Conservation (phyloP, 768 basidiomycete species). For the Lactarius sp. region DNA sequence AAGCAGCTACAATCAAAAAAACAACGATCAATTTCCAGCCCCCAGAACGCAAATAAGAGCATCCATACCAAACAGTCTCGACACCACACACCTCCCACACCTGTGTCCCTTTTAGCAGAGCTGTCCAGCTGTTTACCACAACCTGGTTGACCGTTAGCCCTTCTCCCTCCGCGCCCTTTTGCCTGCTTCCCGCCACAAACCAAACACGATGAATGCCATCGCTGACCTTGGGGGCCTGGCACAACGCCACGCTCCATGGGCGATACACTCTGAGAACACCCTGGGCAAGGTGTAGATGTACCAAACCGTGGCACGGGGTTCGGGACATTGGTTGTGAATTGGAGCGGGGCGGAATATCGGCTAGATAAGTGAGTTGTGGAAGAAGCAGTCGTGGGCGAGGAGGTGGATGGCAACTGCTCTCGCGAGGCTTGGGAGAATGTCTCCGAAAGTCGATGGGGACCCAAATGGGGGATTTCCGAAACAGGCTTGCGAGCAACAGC, state of each 20-base stretch:
- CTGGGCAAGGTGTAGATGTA: slow-evolving; percentile 60
- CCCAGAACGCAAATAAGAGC: not conserved
- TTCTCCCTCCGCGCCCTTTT: slow-evolving; percentile 39
- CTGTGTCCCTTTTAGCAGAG: slow-evolving; percentile 66
- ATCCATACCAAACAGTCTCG: slow-evolving; percentile 66
- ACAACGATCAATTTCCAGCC: slow-evolving; percentile 3
- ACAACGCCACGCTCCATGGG: slow-evolving; percentile 85
- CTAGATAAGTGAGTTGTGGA: slow-evolving; percentile 34
- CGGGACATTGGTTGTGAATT: slow-evolving; percentile 36
- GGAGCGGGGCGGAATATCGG: slow-evolving; percentile 39
- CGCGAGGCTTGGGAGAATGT: not conserved
- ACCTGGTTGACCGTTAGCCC: slow-evolving; percentile 58
- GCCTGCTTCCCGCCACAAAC: slow-evolving; percentile 71
- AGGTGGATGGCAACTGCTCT: slow-evolving; percentile 25
- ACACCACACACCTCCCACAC: slow-evolving; percentile 70
- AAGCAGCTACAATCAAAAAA: slow-evolving; percentile 42
- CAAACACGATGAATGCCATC: slow-evolving; percentile 75
- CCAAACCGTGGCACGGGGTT: slow-evolving; percentile 51
- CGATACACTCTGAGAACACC: slow-evolving; percentile 67
- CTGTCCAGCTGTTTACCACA: slow-evolving; percentile 83
- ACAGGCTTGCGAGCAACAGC: slow-evolving; percentile 33
- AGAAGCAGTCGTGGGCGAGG: slow-evolving; percentile 25
- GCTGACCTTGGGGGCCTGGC: slow-evolving; percentile 74
- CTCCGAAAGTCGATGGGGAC: slow-evolving; percentile 16
- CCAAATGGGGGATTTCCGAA: slow-evolving; percentile 2